A percentile compares a stretch with the other conserved stretches of the same genome.
phyloP scores from a whole-genome alignment of 129 eudicot genomes.

The Flaveria bidentis region DNA sequence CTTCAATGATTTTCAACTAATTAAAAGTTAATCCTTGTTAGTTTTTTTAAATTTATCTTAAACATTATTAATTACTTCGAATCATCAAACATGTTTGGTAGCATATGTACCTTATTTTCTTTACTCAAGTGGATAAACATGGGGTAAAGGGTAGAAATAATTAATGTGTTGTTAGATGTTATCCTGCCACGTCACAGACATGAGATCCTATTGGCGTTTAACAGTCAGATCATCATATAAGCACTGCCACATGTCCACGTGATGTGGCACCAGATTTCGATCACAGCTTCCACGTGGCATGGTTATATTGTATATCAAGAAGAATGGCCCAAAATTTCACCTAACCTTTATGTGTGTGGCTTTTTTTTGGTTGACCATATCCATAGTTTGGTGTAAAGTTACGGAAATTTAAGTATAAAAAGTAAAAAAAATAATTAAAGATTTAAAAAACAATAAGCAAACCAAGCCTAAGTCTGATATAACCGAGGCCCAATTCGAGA shows the following conservation, averaged over 20 bases:
- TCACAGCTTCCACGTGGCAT: conserved; percentile 35
- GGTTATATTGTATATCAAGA: conserved; percentile 28
- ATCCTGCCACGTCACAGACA: conserved; percentile 28
- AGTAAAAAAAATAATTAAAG: background rate
- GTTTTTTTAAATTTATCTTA: background rate
- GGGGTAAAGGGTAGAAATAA: background rate
- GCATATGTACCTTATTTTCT: conserved; percentile 2
- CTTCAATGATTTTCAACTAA: too few species aligned
- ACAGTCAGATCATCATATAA: too few species aligned
- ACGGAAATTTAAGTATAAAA: background rate
- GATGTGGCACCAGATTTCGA: conserved; percentile 15
- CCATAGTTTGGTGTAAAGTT: background rate
- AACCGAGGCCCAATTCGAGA: too few species aligned
- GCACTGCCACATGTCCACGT: conserved; percentile 19
- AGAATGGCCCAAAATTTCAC: background rate
- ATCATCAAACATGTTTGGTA: background rate
- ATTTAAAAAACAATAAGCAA: too few species aligned
- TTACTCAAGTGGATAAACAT: conserved; percentile 34
- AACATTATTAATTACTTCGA: background rate
- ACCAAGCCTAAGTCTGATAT: too few species aligned
- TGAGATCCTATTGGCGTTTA: conserved; percentile 15
- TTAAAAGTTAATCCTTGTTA: too few species aligned
- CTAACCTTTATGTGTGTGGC: conserved; percentile 36
- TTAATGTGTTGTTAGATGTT: background rate
- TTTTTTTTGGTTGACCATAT: conserved; percentile 33